Evolutionary conservation across 164 flowering plant genomes (phyloP).

Genomic region (Litsea cubeba): DNA sequence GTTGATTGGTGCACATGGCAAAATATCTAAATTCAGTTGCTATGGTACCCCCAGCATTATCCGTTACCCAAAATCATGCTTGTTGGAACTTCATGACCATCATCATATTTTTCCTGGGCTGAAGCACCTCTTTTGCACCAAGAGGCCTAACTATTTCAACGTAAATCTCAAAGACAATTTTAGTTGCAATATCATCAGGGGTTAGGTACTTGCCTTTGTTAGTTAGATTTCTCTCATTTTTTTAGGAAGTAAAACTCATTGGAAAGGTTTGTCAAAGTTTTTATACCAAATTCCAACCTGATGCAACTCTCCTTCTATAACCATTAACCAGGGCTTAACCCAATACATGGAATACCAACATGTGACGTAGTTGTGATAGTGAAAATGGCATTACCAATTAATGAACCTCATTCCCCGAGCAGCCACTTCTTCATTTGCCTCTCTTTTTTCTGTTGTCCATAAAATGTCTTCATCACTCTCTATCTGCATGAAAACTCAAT

Average conservation of each 20-base stretch:
- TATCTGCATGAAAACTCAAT: conserved; percentile 39
- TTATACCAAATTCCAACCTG: too few species aligned
- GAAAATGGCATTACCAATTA: conserved; percentile 48
- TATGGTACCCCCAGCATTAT: background rate
- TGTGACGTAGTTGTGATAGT: too few species aligned
- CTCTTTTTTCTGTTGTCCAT: conserved; percentile 74
- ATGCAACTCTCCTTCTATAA: too few species aligned
- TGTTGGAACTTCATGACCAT: background rate
- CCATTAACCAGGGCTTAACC: too few species aligned
- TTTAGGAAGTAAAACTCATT: too few species aligned
- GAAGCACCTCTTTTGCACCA: background rate
- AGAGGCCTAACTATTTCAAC: background rate
- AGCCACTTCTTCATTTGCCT: conserved; percentile 69
- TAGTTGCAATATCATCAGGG: background rate
- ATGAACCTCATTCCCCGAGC: conserved; percentile 72
- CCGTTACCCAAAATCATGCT: background rate
- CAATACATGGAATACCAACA: too few species aligned
- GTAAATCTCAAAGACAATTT: background rate
- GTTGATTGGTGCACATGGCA: too few species aligned
- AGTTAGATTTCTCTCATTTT: too few species aligned
- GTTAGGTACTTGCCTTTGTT: too few species aligned
- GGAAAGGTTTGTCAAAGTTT: too few species aligned
- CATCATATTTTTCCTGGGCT: background rate
- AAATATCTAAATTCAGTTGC: too few species aligned
- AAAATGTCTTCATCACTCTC: conserved; percentile 69